These are phyloP conservation scores for Exophiala calicioides DNA, from an alignment of 2,329 filamentous ascomycete species.

Conservation along the genomic window DNA sequence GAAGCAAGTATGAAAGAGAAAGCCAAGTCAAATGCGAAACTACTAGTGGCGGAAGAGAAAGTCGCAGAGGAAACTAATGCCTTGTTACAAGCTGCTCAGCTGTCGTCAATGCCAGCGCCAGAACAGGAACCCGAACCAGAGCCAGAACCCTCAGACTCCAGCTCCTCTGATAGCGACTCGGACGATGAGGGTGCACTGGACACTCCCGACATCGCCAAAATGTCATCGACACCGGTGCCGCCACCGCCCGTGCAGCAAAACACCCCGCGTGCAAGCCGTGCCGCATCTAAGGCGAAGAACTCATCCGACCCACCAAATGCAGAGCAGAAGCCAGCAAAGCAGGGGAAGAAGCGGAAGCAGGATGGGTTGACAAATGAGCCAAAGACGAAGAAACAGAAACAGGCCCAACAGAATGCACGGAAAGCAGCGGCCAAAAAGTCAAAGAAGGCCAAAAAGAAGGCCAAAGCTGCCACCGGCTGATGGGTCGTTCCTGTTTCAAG, in stretches of 20 bases:
- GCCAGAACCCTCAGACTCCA: slow-evolving; percentile 1
- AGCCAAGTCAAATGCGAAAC: slow-evolving; percentile 8
- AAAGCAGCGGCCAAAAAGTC: slow-evolving; percentile 8
- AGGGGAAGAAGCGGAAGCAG: slow-evolving; percentile 16
- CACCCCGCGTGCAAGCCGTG: too few species aligned
- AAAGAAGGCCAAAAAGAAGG: slow-evolving; percentile 4
- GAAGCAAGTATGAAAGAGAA: slow-evolving; percentile 18
- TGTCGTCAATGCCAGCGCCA: slow-evolving; percentile 6
- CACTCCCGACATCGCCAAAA: background rate
- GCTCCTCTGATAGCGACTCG: slow-evolving; percentile 3
- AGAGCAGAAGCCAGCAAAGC: background rate
- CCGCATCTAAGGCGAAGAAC: too few species aligned
- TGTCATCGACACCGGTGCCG: background rate
- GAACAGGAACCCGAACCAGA: background rate
- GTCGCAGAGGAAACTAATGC: slow-evolving; percentile 7
- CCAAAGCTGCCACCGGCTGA: background rate
- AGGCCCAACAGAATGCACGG: slow-evolving; percentile 8
- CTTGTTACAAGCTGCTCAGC: slow-evolving; percentile 17
- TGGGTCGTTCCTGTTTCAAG: too few species aligned
- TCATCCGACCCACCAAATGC: background rate
- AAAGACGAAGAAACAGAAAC: background rate
- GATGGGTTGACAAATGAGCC: slow-evolving; percentile 6
- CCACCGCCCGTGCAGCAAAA: background rate
- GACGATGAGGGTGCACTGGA: slow-evolving; percentile 7
- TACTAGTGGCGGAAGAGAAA: slow-evolving; percentile 1